These are phyloP conservation scores for Penicillium atrosanguineum DNA, from an alignment of 495 filamentous ascomycete genomes.

Conservation along the genomic window DNA sequence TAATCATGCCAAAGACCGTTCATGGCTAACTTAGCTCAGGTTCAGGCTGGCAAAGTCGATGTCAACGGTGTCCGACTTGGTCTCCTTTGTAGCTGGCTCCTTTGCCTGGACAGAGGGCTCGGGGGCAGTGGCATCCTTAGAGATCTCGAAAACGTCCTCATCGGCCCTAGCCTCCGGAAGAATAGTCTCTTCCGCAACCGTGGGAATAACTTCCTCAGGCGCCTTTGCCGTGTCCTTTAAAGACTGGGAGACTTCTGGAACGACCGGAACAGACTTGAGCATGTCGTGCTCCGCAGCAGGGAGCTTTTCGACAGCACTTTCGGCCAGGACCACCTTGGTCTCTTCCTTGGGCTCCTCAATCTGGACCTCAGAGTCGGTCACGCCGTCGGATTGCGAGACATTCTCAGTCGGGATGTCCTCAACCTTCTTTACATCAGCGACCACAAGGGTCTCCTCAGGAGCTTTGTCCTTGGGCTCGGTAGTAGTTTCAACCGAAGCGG, in stretches of 20 bases:
- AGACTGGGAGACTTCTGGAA: background rate
- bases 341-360: background rate
- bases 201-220: background rate
- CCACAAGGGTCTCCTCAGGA: background rate
- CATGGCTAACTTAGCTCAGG: constrained; percentile 19
- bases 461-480: background rate
- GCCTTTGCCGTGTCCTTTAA: background rate
- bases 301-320: constrained; percentile 3
- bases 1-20: constrained; percentile 3
- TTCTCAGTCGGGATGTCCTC: background rate
- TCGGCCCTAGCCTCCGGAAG: background rate
- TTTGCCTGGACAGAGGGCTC: constrained; percentile 1
- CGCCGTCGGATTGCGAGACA: background rate
- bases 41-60: constrained; percentile 31
- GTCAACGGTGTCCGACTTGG: constrained; percentile 22
- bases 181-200: constrained; percentile 1
- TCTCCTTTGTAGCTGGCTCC: constrained; percentile 3
- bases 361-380: background rate
- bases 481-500: background rate
- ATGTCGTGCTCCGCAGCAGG: background rate
- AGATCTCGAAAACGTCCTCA: constrained; percentile 7
- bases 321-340: background rate
- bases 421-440: background rate
- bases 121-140: background rate
- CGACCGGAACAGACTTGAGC: background rate